Evolutionary conservation across 176 grass and related monocot genomes (phyloP).

Genomic region (Eragrostis nindensis): DNA sequence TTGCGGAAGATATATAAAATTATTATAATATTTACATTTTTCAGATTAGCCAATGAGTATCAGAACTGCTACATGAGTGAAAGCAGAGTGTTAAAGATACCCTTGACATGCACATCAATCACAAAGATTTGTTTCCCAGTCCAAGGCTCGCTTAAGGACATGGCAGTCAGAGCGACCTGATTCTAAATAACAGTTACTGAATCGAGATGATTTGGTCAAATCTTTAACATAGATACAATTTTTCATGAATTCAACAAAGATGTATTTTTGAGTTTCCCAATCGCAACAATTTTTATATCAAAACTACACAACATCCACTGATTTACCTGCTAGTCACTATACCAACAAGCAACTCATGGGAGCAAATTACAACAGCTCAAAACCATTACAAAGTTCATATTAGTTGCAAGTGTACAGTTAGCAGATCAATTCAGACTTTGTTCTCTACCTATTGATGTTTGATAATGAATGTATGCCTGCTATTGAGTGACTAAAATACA

Average conservation of each 20-base stretch:
- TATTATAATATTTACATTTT: neutral
- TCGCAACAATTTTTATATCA: neutral
- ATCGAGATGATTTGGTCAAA: neutral
- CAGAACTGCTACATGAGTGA: neutral
- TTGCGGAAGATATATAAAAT: neutral
- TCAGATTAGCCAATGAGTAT: neutral
- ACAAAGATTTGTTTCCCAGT: neutral
- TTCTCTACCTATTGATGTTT: neutral
- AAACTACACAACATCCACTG: constrained; percentile 19
- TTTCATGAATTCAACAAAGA: neutral
- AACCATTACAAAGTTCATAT: neutral
- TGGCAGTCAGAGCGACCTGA: neutral
- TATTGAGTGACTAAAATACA: neutral
- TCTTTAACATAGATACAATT: neutral
- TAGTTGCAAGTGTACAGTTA: constrained; percentile 4
- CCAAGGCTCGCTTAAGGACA: neutral
- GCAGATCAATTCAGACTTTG: constrained; percentile 1
- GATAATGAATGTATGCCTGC: neutral
- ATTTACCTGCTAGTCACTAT: constrained; percentile 39
- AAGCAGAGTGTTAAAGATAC: constrained; percentile 1
- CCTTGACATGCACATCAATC: neutral
- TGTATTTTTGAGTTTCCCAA: constrained; percentile 1
- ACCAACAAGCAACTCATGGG: neutral
- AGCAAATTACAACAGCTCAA: constrained; percentile 3
- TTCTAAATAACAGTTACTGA: neutral